Evolutionary conservation across 129 eudicot genomes (phyloP), one percentile per base, ranked within the genome.

Genomic region (Chrysanthemum lavandulifolium): DNA sequence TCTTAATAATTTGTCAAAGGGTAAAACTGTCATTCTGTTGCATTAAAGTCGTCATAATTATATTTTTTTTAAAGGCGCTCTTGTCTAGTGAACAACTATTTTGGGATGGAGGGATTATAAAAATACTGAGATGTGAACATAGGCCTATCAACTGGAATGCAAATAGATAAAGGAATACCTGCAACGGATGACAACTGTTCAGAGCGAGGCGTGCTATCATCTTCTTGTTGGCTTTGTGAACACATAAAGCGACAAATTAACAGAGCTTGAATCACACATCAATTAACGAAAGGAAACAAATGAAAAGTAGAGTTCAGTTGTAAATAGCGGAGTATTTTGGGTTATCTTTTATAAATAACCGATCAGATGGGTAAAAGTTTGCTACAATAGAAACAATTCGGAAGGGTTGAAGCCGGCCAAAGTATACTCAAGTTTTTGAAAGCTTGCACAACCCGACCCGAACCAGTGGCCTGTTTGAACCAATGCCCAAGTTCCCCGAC

Each of bases 161-260:
- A 67, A 55, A 74, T 61, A 19, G 13, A 9, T 9, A 27, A n/a
- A 29, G 78, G 47, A 61, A 52, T 68, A 92, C 96, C 98, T 87
- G 89, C 84, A 61, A 89, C 83, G 1, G 87, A 76, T 47, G 92
- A 72, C 62, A 79, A 53, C 68, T 81, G 73, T 73, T 83, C 85
- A 16, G 91, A 82, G 79, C 76, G 75, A 82, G 85, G 74, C 61
- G 50, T 82, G 18, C 56, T 61, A 59, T 80, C 84, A 69, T 81
- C 86, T 77, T 81, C 88, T 76, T 70, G 81, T 82, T 83, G 86
- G 71, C 98, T 89, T 79, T 71, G 72, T 53, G 61, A 72, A 80
- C 67, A 61, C 33, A 65, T n/a, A 68, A 64, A 71, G 16, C 63
- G 12, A 71, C 36, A 71, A 12, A 71, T 78, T 54, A 77, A 65